Base-by-base conservation (phyloP, 306 rosid species). In the Cicer bijugum region DNA sequence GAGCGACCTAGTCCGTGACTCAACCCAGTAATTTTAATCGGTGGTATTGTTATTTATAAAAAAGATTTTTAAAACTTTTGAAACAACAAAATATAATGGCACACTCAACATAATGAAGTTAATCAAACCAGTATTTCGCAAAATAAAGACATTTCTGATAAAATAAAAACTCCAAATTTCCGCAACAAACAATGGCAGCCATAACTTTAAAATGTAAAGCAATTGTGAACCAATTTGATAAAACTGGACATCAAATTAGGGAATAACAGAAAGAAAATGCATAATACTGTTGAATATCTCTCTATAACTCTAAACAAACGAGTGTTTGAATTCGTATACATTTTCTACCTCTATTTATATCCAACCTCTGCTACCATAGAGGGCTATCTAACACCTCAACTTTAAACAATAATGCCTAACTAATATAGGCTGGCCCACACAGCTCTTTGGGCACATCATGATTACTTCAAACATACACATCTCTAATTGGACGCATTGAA, bases 91-190 rank as follows among this genome's bases (percentile, higher is more conserved):
- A n/a, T n/a, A n/a, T n/a, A 16, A 71, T 67, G 57, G 23, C 15
- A 65, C 47, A 57, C 73, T 67, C 45, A 58, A 74, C 37, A 85
- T 52, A 67, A 78, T 43, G 53, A 69, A 58, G 28, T 65, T 56
- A 53, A 71, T 69, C 58, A 76, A 67, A 52, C 33, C 16, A 46
- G 16, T 59, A 33, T 39, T 74, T 73, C 50, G 38, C 3, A 58
- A 9, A 64, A 59, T 43, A 51, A 61, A 61, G 39, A 60, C 42
- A 28, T 14, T 35, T 72, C n/a, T 33, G 12, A 74, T 39, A 46
- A 57, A 28, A 57, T 20, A 1, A 73, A 56, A 40, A 56, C 33
- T 55, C 40, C 57, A 59, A 12, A 70, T 23, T 43, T 46, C 74
- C 45, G 60, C 74, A 8, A 50, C 75, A 75, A 51, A 58, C 39